Percentiles rank a stretch among this genome's conserved stretches.
These are phyloP conservation scores for Penicillium hesseltinei DNA, from an alignment of 2,329 filamentous ascomycete species.

Conservation along the genomic window DNA sequence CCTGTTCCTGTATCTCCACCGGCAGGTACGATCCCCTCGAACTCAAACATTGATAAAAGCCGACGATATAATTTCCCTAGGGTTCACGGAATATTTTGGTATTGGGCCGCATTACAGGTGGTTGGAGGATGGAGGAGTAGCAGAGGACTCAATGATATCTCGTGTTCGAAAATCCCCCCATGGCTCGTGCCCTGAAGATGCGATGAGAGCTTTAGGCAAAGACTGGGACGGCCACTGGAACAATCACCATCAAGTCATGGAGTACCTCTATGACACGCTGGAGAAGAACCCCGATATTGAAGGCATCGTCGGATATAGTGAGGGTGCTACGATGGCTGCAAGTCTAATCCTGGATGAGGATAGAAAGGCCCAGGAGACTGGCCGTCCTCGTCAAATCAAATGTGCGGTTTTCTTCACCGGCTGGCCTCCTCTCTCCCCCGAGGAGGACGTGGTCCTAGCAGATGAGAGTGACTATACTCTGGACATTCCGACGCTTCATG, in stretches of 20 bases:
- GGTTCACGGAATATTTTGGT: constrained; percentile 24
- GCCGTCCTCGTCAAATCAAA: constrained; percentile 41
- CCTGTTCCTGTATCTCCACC: constrained; percentile 20
- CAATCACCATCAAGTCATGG: constrained; percentile 25
- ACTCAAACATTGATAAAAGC: not conserved
- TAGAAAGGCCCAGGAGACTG: constrained; percentile 38
- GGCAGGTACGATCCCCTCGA: constrained; percentile 7
- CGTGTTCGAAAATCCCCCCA: constrained; percentile 23
- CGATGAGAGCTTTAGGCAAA: constrained; percentile 18
- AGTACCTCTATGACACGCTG: constrained; percentile 45
- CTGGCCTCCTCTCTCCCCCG: constrained; percentile 42
- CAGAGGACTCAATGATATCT: constrained; percentile 25
- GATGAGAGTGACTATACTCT: constrained; percentile 43
- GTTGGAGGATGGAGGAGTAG: constrained; percentile 23
- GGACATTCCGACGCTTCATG: constrained; percentile 44
- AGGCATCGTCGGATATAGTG: constrained; percentile 61
- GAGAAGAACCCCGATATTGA: constrained; percentile 45
- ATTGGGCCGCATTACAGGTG: constrained; percentile 23
- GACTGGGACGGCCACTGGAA: constrained; percentile 18
- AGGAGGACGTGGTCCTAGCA: constrained; percentile 36
- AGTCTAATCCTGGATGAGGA: constrained; percentile 55
- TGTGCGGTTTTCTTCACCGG: constrained; percentile 52
- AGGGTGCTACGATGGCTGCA: constrained; percentile 58
- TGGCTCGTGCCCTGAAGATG: constrained; percentile 21
- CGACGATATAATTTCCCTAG: not conserved